Conservation (phyloP, 805 yeast genomes). For the Nakazawaea holstii region DNA sequence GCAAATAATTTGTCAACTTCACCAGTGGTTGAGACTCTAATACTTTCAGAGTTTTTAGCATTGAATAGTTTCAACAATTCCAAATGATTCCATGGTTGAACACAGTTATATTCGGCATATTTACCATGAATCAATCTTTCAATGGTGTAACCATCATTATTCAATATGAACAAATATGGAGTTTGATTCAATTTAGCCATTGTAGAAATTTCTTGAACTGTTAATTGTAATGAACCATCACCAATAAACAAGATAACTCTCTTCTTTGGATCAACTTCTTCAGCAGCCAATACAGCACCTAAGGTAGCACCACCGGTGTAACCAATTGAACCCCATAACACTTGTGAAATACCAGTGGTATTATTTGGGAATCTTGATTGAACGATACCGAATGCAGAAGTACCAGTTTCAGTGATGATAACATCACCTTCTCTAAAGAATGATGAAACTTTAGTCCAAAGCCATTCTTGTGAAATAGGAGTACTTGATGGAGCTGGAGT, state of each 20-base stretch:
- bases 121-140: constrained; percentile 72
- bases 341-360: constrained; percentile 66
- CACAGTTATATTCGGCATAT: constrained; percentile 57
- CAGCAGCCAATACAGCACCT: constrained; percentile 67
- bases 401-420: constrained; percentile 68
- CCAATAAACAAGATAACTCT: constrained; percentile 67
- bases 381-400: constrained; percentile 68
- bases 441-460: constrained; percentile 59
- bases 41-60: constrained; percentile 45
- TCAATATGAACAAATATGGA: constrained; percentile 65
- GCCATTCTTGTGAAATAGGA: constrained; percentile 58
- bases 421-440: constrained; percentile 66
- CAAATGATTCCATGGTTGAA: constrained; percentile 66
- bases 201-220: constrained; percentile 69
- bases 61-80: constrained; percentile 54
- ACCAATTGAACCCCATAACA: constrained; percentile 74
- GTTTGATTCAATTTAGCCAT: constrained; percentile 61
- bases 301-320: constrained; percentile 61
- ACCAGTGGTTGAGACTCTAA: constrained; percentile 49
- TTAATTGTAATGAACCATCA: constrained; percentile 72
- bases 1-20: constrained; percentile 49
- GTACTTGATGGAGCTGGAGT: constrained; percentile 38
- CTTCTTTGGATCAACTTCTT: constrained; percentile 53
- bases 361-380: constrained; percentile 60
- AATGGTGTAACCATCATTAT: constrained; percentile 72